phyloP scores from a whole-genome alignment of 148 eudicot species.

The Chenopodium quinoa region DNA sequence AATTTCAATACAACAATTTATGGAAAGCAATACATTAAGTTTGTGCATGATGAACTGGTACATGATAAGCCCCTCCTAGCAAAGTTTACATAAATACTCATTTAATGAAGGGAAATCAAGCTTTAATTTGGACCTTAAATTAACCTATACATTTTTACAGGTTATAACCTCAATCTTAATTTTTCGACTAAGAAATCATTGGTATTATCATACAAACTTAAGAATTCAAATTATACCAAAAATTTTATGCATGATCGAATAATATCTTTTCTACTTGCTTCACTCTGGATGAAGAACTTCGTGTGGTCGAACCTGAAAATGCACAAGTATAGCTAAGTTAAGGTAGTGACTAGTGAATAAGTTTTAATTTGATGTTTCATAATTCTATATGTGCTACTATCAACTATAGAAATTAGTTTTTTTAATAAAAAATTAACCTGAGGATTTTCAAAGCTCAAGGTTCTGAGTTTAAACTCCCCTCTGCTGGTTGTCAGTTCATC shows the following conservation, averaged over 20 bases:
- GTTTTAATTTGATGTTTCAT: too few relatives aligned
- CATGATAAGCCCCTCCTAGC: background rate
- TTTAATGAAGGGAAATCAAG: background rate
- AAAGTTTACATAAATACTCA: background rate
- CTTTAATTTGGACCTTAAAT: background rate
- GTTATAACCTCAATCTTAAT: constrained; percentile 5
- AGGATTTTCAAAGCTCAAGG: constrained; percentile 30
- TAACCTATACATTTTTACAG: background rate
- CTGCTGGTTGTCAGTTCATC: constrained; percentile 57
- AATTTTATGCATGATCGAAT: background rate
- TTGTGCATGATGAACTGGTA: background rate
- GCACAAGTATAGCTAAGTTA: background rate
- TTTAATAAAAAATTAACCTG: constrained; percentile 27
- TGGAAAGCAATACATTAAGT: background rate
- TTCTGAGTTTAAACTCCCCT: constrained; percentile 54
- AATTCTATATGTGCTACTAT: too few relatives aligned
- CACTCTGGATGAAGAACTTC: background rate
- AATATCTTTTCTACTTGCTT: background rate
- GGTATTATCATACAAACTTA: background rate
- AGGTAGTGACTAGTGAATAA: too few relatives aligned
- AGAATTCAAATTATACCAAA: background rate
- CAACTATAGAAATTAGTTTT: background rate
- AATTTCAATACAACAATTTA: background rate
- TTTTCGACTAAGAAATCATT: background rate
- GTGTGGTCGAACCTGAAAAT: background rate